phyloP scores from a whole-genome alignment of 202 grass and related monocot species.

The Saccharum hybrid region DNA sequence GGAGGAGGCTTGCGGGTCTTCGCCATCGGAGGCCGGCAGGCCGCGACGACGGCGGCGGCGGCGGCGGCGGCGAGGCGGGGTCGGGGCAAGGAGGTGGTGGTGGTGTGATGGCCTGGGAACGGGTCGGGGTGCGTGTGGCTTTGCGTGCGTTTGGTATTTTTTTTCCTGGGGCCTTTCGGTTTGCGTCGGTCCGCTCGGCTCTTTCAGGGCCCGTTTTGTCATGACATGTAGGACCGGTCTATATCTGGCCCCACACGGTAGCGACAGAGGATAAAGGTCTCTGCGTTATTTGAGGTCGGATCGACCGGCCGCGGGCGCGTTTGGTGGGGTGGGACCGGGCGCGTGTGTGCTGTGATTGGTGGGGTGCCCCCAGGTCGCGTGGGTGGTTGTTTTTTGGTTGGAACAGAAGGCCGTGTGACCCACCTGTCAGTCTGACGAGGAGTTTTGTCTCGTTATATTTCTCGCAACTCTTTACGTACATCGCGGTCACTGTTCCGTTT shows the following conservation, averaged over 20 bases:
- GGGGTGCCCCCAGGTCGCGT: too few species aligned
- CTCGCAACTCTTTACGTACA: too few species aligned
- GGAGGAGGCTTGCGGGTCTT: conserved; percentile 53
- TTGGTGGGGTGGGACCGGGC: conserved; percentile 1
- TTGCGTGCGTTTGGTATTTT: conserved; percentile 65
- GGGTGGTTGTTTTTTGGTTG: too few species aligned
- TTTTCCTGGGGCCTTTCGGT: conserved; percentile 38
- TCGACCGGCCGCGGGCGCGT: conserved; percentile 50
- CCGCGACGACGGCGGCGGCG: conserved; percentile 33
- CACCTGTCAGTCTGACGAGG: too few species aligned
- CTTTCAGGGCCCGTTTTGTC: not conserved
- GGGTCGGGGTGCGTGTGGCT: conserved; percentile 65
- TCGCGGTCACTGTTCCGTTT: too few species aligned
- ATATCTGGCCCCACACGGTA: conserved; percentile 17
- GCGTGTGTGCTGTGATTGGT: too few species aligned
- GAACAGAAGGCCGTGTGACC: too few species aligned
- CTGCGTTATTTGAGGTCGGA: not conserved
- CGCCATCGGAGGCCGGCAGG: conserved; percentile 49
- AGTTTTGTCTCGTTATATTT: too few species aligned
- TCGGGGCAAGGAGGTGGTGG: not conserved
- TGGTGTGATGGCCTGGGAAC: conserved; percentile 53
- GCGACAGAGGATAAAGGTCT: not conserved
- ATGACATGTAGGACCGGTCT: conserved; percentile 27
- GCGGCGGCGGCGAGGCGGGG: conserved; percentile 34
- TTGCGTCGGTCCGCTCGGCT: conserved; percentile 20